Evolutionary conservation across 108 stramenopile species (phyloP).

Genomic region (Chaetoceros muelleri): DNA sequence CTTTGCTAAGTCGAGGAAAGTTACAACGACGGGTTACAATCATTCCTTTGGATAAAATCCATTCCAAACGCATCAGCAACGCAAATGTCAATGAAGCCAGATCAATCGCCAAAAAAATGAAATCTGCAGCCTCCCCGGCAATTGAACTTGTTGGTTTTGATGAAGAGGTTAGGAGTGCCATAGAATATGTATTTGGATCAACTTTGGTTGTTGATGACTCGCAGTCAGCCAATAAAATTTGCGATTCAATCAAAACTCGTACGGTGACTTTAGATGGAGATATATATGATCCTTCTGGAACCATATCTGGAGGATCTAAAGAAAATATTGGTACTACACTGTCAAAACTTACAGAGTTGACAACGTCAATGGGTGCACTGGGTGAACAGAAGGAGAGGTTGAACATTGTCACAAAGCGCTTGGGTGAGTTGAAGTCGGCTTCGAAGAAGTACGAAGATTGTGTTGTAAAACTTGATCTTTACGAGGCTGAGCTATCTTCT

Average conservation of each 20-base stretch:
- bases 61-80: conserved; percentile 36
- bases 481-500: conserved; percentile 53
- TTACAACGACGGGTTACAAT: conserved; percentile 91
- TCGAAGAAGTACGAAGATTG: conserved; percentile 47
- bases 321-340: conserved; percentile 72
- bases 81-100: conserved; percentile 35
- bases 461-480: conserved; percentile 54
- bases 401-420: conserved; percentile 27
- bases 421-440: conserved; percentile 36
- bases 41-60: conserved; percentile 95
- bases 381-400: conserved; percentile 31
- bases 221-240: conserved; percentile 85
- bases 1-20: conserved; percentile 87
- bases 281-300: conserved; percentile 95
- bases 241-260: conserved; percentile 82
- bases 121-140: conserved; percentile 75
- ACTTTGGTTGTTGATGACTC: conserved; percentile 86
- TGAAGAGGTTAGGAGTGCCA: conserved; percentile 86
- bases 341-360: conserved; percentile 52
- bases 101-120: conserved; percentile 55
- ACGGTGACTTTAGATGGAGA: conserved; percentile 97
- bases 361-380: conserved; percentile 35
- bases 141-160: conserved; percentile 95
- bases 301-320: conserved; percentile 89
- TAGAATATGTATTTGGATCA: conserved; percentile 93